A percentile compares a stretch with the other conserved stretches of the same genome.
Conservation (phyloP, 306 rosid genomes). For the Vigna unguiculata region DNA sequence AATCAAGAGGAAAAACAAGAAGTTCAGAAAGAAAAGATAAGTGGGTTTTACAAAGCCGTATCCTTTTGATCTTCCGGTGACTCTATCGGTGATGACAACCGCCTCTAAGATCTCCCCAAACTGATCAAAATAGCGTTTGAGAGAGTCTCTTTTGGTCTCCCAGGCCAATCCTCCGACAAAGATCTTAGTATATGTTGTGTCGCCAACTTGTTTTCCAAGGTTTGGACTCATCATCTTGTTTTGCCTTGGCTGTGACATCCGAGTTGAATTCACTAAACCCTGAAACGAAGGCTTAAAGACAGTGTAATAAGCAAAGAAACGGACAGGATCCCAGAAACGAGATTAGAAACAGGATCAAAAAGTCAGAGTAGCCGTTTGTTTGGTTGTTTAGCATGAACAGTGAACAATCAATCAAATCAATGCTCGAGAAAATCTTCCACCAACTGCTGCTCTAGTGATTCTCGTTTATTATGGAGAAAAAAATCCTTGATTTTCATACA, state of each 20-base stretch:
- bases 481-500: conserved; percentile 38
- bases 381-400: conserved; percentile 38
- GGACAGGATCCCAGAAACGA: conserved; percentile 5
- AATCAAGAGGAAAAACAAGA: background rate
- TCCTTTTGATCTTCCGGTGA: conserved; percentile 66
- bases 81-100: conserved; percentile 63
- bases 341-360: conserved; percentile 38
- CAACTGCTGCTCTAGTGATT: conserved; percentile 50
- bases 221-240: conserved; percentile 51
- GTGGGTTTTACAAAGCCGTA: conserved; percentile 64
- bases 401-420: conserved; percentile 41
- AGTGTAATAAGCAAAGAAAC: conserved; percentile 2
- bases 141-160: conserved; percentile 58
- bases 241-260: conserved; percentile 54
- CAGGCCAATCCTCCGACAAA: conserved; percentile 73
- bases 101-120: conserved; percentile 68
- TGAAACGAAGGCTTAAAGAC: conserved; percentile 8
- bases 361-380: conserved; percentile 52
- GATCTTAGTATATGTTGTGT: conserved; percentile 63
- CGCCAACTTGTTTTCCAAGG: conserved; percentile 44
- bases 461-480: conserved; percentile 42
- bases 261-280: conserved; percentile 27
- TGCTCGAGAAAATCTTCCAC: conserved; percentile 36
- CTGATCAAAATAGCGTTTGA: conserved; percentile 62
- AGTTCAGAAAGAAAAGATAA: background rate